These are phyloP conservation scores for Beauveria medogensis DNA, from an alignment of 2,329 filamentous ascomycete species.

Conservation along the genomic window DNA sequence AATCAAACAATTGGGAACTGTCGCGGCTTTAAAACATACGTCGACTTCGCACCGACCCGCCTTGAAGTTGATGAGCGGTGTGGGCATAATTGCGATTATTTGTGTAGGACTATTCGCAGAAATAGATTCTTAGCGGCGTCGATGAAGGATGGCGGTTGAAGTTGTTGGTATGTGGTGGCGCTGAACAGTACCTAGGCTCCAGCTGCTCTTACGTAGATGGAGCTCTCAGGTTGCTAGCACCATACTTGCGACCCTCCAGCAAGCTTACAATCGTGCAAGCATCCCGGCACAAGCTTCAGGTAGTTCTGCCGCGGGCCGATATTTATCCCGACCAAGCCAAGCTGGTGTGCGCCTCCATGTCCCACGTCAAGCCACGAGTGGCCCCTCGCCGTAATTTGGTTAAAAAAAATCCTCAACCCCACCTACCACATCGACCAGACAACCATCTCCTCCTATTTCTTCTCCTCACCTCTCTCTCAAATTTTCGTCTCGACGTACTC, in stretches of 20 bases:
- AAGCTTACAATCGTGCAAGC: no score
- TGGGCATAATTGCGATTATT: conserved; percentile 51
- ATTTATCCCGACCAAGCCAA: conserved; percentile 15
- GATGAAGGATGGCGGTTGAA: not conserved
- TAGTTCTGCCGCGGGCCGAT: conserved; percentile 10
- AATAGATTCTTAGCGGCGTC: not conserved
- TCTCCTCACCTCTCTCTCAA: conserved; percentile 22
- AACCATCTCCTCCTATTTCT: conserved; percentile 23
- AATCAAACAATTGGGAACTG: conserved; percentile 2
- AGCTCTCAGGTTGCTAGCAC: not conserved
- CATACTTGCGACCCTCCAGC: no score
- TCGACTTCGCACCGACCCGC: conserved; percentile 81
- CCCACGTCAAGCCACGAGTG: conserved; percentile 15
- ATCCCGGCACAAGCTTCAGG: not conserved
- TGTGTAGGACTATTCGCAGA: not conserved
- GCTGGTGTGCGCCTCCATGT: not conserved
- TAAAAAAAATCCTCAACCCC: conserved; percentile 34
- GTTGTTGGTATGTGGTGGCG: not conserved
- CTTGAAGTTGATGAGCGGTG: conserved; percentile 91
- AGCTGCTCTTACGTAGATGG: conserved; percentile 10
- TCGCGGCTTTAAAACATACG: conserved; percentile 37
- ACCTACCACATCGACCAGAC: conserved; percentile 31
- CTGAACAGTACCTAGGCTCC: not conserved
- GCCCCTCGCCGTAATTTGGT: conserved; percentile 19
- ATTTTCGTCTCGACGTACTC: conserved; percentile 17